Evolutionary conservation across 2,329 filamentous ascomycete species (phyloP).

Genomic region (Trichoderma guizhouense): DNA sequence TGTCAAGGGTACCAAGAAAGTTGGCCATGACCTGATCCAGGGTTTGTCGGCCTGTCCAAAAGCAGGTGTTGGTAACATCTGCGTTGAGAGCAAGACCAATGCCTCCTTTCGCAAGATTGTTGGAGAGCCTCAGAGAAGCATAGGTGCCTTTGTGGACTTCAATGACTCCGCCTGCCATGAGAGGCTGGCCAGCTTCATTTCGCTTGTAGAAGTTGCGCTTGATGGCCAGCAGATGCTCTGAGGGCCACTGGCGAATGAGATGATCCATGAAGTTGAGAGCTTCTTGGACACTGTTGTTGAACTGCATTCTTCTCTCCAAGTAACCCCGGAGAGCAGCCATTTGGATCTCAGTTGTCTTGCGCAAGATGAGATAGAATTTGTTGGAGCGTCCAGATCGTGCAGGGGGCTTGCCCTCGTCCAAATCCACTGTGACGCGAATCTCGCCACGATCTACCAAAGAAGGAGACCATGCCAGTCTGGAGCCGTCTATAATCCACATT

Average conservation of each 20-base stretch:
- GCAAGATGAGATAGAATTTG: conserved; percentile 59
- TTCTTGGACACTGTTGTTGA: conserved; percentile 68
- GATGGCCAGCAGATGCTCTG: conserved; percentile 63
- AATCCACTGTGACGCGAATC: conserved; percentile 60
- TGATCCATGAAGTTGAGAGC: conserved; percentile 91
- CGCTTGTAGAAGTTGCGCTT: conserved; percentile 78
- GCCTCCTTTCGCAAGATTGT: conserved; percentile 46
- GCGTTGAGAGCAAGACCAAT: conserved; percentile 77
- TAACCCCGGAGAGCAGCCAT: conserved; percentile 66
- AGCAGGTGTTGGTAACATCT: conserved; percentile 87
- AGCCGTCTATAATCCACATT: conserved; percentile 74
- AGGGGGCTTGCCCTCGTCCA: conserved; percentile 63
- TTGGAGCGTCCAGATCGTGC: conserved; percentile 37
- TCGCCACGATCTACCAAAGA: conserved; percentile 44
- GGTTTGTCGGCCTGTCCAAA: conserved; percentile 58
- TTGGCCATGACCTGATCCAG: conserved; percentile 39
- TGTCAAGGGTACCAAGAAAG: conserved; percentile 32
- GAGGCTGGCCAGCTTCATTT: conserved; percentile 44
- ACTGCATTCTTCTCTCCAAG: conserved; percentile 55
- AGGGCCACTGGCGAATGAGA: conserved; percentile 75
- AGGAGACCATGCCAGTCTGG: conserved; percentile 75
- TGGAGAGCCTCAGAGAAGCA: conserved; percentile 73
- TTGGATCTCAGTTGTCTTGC: conserved; percentile 63
- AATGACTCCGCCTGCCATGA: conserved; percentile 58
- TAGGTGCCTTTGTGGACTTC: conserved; percentile 89